Percentiles rank a stretch among this genome's conserved stretches.
Conservation (phyloP, 495 filamentous ascomycete genomes). For the Penicillium desertorum region DNA sequence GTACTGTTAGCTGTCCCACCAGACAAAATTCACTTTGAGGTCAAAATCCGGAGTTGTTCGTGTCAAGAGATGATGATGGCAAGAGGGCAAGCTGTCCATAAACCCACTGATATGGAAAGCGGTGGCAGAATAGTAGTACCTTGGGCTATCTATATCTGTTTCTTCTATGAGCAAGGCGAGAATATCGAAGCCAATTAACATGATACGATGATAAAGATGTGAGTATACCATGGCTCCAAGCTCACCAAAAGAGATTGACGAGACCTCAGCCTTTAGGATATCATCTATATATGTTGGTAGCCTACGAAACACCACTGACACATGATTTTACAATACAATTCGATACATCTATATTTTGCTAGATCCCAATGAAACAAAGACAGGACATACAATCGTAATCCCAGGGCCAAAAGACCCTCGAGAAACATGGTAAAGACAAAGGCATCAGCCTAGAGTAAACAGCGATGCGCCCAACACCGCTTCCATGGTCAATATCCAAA, state of each 20-base stretch:
- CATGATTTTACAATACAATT: too few relatives aligned
- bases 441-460: conserved; percentile 19
- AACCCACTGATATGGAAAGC: conserved; percentile 14
- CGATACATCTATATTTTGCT: conserved; percentile 20
- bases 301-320: background rate
- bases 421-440: conserved; percentile 16
- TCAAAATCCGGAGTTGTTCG: background rate
- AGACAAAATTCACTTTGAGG: background rate
- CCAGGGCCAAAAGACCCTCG: background rate
- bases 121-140: conserved; percentile 26
- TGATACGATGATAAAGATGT: background rate
- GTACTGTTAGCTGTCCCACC: background rate
- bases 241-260: background rate
- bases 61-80: conserved; percentile 8
- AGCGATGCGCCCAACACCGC: conserved; percentile 41
- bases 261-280: background rate
- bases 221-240: background rate
- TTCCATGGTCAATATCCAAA: conserved; percentile 39
- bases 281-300: background rate
- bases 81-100: conserved; percentile 32
- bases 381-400: conserved; percentile 20
- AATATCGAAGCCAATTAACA: background rate
- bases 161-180: background rate
- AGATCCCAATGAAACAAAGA: conserved; percentile 15
- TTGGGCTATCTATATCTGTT: background rate